A percentile compares a stretch with the other conserved stretches of the same genome.
Evolutionary conservation across 2,329 filamentous ascomycete species (phyloP).

Genomic region (Exophiala spinifera): DNA sequence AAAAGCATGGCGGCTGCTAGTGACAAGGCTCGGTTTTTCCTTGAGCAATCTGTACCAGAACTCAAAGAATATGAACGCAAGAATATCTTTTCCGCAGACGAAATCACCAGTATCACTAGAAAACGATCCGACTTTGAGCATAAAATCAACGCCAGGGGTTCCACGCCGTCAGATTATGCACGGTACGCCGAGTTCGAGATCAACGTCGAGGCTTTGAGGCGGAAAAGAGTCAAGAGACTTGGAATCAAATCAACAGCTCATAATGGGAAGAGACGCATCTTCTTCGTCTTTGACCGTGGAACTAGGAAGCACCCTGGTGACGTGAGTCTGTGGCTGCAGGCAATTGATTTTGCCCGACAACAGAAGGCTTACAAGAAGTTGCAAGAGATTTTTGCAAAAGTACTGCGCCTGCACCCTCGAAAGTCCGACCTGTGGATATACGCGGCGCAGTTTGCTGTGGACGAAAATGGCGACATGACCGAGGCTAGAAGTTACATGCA

Average conservation of each 20-base stretch:
- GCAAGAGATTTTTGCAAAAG: constrained; percentile 59
- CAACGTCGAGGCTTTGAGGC: constrained; percentile 68
- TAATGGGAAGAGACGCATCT: constrained; percentile 75
- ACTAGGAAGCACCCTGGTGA: constrained; percentile 81
- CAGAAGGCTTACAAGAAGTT: constrained; percentile 62
- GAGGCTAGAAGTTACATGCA: constrained; percentile 82
- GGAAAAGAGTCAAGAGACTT: constrained; percentile 77
- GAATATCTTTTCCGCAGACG: constrained; percentile 83
- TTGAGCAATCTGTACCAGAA: constrained; percentile 89
- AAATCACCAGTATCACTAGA: constrained; percentile 82
- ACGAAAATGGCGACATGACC: constrained; percentile 80
- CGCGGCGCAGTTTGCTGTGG: constrained; percentile 74
- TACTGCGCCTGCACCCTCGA: constrained; percentile 79
- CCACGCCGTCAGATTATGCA: constrained; percentile 73
- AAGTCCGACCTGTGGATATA: constrained; percentile 81
- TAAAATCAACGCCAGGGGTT: constrained; percentile 77
- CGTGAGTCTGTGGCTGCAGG: constrained; percentile 80
- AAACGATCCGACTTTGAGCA: constrained; percentile 94
- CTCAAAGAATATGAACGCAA: constrained; percentile 90
- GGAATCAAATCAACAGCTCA: constrained; percentile 70
- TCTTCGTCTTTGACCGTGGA: constrained; percentile 83
- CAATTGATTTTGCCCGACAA: constrained; percentile 74
- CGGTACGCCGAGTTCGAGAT: constrained; percentile 74
- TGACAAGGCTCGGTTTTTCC: constrained; percentile 92
- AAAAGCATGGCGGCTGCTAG: constrained; percentile 73